phyloP scores from a whole-genome alignment of 1,284 basidiomycete species.

The Crucibulum parvulum region DNA sequence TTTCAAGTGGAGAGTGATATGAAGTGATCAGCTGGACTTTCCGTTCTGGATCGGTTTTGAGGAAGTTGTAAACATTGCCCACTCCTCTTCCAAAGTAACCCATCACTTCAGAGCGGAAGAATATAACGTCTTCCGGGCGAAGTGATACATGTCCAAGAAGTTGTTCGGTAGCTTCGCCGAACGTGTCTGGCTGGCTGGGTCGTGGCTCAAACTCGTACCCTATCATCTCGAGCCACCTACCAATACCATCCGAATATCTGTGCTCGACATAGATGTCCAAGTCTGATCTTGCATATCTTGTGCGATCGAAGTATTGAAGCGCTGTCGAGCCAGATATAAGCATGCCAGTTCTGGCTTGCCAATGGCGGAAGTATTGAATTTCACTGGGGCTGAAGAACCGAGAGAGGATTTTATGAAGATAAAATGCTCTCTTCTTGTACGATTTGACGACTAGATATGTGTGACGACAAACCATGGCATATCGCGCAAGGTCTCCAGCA shows the following conservation, averaged over 20 bases:
- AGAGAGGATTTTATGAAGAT: conserved; percentile 19
- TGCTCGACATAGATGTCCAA: conserved; percentile 43
- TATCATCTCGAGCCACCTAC: conserved; percentile 13
- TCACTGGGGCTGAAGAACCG: conserved; percentile 29
- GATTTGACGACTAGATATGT: not conserved
- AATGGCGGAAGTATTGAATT: conserved; percentile 31
- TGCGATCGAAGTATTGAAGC: conserved; percentile 44
- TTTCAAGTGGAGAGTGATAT: conserved; percentile 14
- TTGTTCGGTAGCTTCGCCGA: conserved; percentile 2
- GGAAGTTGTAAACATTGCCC: conserved; percentile 17
- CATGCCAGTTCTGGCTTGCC: conserved; percentile 36
- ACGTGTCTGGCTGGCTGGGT: not conserved
- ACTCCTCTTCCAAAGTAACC: too few relatives aligned
- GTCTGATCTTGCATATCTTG: conserved; percentile 37
- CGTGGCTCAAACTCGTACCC: conserved; percentile 15
- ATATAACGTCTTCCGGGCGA: conserved; percentile 6
- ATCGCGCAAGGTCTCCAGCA: not conserved
- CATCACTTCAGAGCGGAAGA: conserved; percentile 13
- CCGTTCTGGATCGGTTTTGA: conserved; percentile 2
- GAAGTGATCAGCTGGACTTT: conserved; percentile 23
- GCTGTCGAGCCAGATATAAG: conserved; percentile 48
- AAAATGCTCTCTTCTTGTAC: conserved; percentile 13
- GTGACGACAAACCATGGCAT: not conserved
- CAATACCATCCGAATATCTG: conserved; percentile 8
- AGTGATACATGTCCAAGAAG: not conserved